Base-by-base conservation (phyloP, 1,284 basidiomycete species). In the Porodaedalea pini region DNA sequence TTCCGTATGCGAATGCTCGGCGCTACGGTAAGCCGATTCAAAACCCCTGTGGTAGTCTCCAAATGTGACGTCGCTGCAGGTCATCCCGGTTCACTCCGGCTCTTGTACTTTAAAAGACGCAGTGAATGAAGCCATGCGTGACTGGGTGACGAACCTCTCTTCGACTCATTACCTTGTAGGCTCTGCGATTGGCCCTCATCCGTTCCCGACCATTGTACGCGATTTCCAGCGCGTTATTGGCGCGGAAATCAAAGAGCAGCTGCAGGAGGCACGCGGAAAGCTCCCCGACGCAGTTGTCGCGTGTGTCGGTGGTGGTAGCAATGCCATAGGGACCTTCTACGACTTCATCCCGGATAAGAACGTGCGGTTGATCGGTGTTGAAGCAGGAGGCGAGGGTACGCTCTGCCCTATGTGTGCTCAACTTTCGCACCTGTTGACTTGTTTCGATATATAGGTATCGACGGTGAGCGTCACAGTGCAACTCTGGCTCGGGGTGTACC, bases 1-100 rank as follows among this genome's bases (percentile, higher is more conserved):
- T 98, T 98, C 84, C 83, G 96, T 54, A 99, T 99, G 71, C 86
- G 90, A 70, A 98, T 98, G 94, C 81, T 99, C 31, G 97, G 97
- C 57, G 97, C 83, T 54, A 94, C 90, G 74, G 91, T 90, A 62
- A 61, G 67, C 54, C 13, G 27, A 27, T 5, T 19, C 17, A 36
- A 39, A 10, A n/a, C n/a, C n/a, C 37, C 49, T 44, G 47, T 21
- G 13, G 36, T 21, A 13, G 48, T 25, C 17, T 39, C 44, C 23
- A 21, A 36, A 31, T 19, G 21, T 27, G n/a, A 32, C 31, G 54
- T 23, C 61, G 21, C 56, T 44, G 25, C 60, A 92, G 87, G 93
- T 97, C 63, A 77, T 99, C 51, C 90, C 96, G 11, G 96, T 98
- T n/a, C 78, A 89, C 59, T 95, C 94, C 8, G 97, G 97, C 21